Evolutionary conservation across 768 basidiomycete species (phyloP).

Genomic region (Xerocomellus intermedius): DNA sequence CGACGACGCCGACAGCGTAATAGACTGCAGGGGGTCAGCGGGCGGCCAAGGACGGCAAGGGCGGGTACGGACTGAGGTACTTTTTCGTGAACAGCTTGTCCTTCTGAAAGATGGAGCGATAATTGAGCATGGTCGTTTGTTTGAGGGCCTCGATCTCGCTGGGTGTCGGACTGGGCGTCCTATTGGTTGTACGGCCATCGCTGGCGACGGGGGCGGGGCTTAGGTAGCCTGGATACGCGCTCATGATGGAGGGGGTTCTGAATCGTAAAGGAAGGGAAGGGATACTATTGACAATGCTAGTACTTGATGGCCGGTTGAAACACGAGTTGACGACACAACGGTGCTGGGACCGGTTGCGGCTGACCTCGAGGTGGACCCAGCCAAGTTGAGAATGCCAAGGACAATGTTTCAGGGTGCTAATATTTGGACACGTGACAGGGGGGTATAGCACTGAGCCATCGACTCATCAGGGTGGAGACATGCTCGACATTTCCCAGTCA

Average conservation of each 20-base stretch:
- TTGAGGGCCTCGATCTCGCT: constrained; percentile 51
- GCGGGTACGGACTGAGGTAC: constrained; percentile 53
- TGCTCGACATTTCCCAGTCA: too few species aligned
- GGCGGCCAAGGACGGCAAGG: neutral
- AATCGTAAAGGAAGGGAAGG: neutral
- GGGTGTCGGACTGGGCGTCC: constrained; percentile 66
- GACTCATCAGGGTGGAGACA: too few species aligned
- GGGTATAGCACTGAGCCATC: too few species aligned
- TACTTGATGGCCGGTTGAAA: neutral
- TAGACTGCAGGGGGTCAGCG: constrained; percentile 34
- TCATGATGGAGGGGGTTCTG: constrained; percentile 13
- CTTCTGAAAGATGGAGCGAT: constrained; percentile 41
- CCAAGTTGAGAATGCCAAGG: too few species aligned
- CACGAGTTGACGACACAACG: neutral
- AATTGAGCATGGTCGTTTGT: constrained; percentile 43
- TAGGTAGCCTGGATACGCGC: constrained; percentile 15
- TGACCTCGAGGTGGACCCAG: too few species aligned
- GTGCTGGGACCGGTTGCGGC: too few species aligned
- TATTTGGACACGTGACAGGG: neutral
- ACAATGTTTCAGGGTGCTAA: too few species aligned
- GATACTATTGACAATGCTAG: neutral
- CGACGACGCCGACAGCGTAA: constrained; percentile 48
- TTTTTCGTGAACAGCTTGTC: constrained; percentile 55
- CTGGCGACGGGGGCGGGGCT: constrained; percentile 12
- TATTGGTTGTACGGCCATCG: constrained; percentile 19